Percentiles rank a stretch among this genome's conserved stretches.
These are phyloP conservation scores for Cutaneotrichosporon dermatis DNA, from an alignment of 1,284 basidiomycete genomes.

Conservation along the genomic window DNA sequence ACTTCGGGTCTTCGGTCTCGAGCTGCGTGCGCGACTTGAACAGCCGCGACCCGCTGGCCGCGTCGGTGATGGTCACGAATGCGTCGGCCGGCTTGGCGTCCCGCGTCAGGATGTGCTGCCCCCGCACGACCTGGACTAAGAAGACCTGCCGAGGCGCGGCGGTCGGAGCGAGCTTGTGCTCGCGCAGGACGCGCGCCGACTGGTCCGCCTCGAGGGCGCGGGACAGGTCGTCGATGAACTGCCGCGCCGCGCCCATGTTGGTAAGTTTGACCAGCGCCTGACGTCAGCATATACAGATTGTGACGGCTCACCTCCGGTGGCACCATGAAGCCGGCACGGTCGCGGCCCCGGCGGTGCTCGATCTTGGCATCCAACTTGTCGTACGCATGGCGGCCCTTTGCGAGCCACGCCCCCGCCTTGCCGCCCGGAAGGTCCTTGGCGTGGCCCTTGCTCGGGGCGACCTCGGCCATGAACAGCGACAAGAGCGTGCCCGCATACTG, in stretches of 20 bases:
- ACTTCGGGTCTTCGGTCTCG: slow-evolving; percentile 42
- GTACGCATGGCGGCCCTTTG: slow-evolving; percentile 46
- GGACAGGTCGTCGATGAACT: slow-evolving; percentile 40
- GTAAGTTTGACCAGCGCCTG: slow-evolving; percentile 47
- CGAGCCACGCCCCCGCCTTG: slow-evolving; percentile 46
- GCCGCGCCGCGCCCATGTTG: slow-evolving; percentile 41
- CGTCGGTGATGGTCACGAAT: slow-evolving; percentile 38
- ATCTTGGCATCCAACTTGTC: slow-evolving; percentile 41
- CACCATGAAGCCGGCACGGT: slow-evolving; percentile 8
- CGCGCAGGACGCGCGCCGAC: slow-evolving; percentile 36
- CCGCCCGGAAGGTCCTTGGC: slow-evolving; percentile 23
- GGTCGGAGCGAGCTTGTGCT: slow-evolving; percentile 20
- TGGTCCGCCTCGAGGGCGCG: slow-evolving; percentile 44
- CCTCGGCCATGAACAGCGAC: slow-evolving; percentile 40
- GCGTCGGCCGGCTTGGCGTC: slow-evolving; percentile 39
- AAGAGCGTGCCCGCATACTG: slow-evolving; percentile 45
- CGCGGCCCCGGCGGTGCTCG: slow-evolving; percentile 5
- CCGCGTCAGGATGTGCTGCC: slow-evolving; percentile 38
- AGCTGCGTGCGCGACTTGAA: slow-evolving; percentile 46
- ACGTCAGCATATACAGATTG: neutral
- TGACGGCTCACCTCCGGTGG: slow-evolving; percentile 19
- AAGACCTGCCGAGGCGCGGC: slow-evolving; percentile 28
- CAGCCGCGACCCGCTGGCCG: slow-evolving; percentile 32
- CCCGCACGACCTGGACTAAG: slow-evolving; percentile 37
- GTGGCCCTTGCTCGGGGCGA: slow-evolving; percentile 12